Evolutionary conservation across 768 basidiomycete species (phyloP).

Genomic region (Boletus reticuloceps): DNA sequence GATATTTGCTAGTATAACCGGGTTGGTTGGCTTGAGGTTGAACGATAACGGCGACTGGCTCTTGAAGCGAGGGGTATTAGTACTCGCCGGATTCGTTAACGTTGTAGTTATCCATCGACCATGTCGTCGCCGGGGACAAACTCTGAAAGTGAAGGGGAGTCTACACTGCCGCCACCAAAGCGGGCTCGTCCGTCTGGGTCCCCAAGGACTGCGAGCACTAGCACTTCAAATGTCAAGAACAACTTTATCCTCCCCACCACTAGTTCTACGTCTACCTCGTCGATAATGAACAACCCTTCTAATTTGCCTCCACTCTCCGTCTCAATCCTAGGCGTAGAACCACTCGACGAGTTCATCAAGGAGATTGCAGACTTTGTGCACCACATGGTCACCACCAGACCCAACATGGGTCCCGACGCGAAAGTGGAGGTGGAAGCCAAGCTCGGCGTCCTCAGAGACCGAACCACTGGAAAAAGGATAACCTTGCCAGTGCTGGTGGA

Average conservation of each 20-base stretch:
- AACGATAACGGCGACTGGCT: neutral
- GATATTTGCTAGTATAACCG: neutral
- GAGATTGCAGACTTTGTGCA: conserved; percentile 89
- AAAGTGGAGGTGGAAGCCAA: conserved; percentile 89
- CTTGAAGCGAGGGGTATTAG: neutral
- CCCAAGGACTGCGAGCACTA: conserved; percentile 18
- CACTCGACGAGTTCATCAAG: conserved; percentile 89
- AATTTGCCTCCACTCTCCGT: conserved; percentile 63
- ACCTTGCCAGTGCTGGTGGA: conserved; percentile 75
- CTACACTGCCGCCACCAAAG: conserved; percentile 34
- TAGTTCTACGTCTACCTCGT: conserved; percentile 9
- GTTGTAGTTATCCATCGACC: conserved; percentile 9
- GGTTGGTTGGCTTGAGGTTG: neutral
- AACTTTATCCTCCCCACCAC: conserved; percentile 6
- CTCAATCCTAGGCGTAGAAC: conserved; percentile 86
- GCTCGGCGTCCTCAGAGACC: conserved; percentile 72
- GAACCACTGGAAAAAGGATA: conserved; percentile 52
- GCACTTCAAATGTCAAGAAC: conserved; percentile 25
- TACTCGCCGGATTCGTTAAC: neutral
- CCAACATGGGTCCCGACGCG: conserved; percentile 46
- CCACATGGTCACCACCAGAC: conserved; percentile 60
- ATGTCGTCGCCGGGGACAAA: conserved; percentile 29
- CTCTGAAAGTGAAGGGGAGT: conserved; percentile 28
- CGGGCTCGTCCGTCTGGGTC: conserved; percentile 37
- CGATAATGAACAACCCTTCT: conserved; percentile 26